phyloP scores from a whole-genome alignment of 805 yeast species.

The Tetrapisispora arboricola region DNA sequence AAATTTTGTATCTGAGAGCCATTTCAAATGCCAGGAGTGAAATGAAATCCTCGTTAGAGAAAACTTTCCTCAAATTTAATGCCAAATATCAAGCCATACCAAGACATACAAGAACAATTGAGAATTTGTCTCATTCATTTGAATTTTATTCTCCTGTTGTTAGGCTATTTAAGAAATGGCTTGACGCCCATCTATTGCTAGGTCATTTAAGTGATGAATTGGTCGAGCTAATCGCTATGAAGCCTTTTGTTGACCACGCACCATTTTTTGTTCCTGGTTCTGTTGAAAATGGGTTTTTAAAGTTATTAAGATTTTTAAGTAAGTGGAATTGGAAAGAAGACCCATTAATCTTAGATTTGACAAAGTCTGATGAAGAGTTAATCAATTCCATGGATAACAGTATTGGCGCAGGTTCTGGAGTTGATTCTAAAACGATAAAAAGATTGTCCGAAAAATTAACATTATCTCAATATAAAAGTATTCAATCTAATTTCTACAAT shows the following conservation, averaged over 20 bases:
- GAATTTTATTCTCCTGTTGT: constrained; percentile 71
- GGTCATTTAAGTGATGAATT: constrained; percentile 68
- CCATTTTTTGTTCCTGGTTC: constrained; percentile 80
- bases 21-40: constrained; percentile 56
- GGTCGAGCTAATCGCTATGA: constrained; percentile 70
- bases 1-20: constrained; percentile 59
- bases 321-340: constrained; percentile 93
- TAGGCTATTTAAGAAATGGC: constrained; percentile 81
- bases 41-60: constrained; percentile 46
- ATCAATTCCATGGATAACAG: constrained; percentile 23
- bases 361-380: constrained; percentile 37
- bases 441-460: constrained; percentile 53
- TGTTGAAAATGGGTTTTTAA: constrained; percentile 69
- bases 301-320: constrained; percentile 59
- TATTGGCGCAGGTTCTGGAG: constrained; percentile 25
- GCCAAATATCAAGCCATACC: constrained; percentile 54
- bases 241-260: constrained; percentile 77
- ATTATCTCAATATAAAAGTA: constrained; percentile 48
- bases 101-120: constrained; percentile 73
- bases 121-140: constrained; percentile 58
- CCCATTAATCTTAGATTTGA: constrained; percentile 69
- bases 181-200: constrained; percentile 68
- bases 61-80: constrained; percentile 52
- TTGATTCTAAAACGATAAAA: constrained; percentile 29
- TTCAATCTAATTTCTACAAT: constrained; percentile 54